These are phyloP conservation scores for Rhizopus sp. DNA, from an alignment of 371 early-diverging fungal genomes.

Conservation along the genomic window DNA sequence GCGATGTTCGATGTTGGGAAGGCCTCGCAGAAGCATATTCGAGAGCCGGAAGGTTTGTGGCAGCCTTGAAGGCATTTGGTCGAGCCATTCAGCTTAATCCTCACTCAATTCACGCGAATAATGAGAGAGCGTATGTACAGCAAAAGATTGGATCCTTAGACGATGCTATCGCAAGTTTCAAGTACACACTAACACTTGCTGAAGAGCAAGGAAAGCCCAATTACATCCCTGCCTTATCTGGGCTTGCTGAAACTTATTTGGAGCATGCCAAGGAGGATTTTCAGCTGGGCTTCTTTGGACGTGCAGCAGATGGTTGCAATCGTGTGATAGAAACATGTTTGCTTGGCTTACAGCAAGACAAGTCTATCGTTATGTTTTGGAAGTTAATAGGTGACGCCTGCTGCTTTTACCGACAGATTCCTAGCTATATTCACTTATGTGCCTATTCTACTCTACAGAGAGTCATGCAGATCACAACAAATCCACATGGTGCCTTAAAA, in stretches of 20 bases:
- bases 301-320: constrained; percentile 61
- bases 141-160: constrained; percentile 65
- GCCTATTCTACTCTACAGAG: constrained; percentile 35
- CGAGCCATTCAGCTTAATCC: constrained; percentile 73
- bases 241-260: constrained; percentile 66
- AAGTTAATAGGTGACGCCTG: constrained; percentile 77
- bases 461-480: constrained; percentile 27
- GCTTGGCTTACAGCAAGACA: constrained; percentile 36
- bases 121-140: constrained; percentile 62
- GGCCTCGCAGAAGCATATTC: constrained; percentile 87
- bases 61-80: constrained; percentile 79
- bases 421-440: constrained; percentile 50
- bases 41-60: constrained; percentile 82
- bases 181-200: constrained; percentile 43
- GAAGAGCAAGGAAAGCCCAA: constrained; percentile 35
- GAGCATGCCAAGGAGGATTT: constrained; percentile 65
- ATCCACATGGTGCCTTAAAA: constrained; percentile 43
- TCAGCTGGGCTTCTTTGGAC: constrained; percentile 74
- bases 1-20: constrained; percentile 76
- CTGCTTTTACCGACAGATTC: constrained; percentile 48
- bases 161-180: constrained; percentile 66
- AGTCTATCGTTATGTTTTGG: constrained; percentile 55
- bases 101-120: constrained; percentile 44
- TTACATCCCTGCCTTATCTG: constrained; percentile 62
- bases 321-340: constrained; percentile 46